A percentile compares a stretch with the other conserved stretches of the same genome.
Evolutionary conservation across 2,329 filamentous ascomycete genomes (phyloP).

Genomic region (Colletotrichum melonis): DNA sequence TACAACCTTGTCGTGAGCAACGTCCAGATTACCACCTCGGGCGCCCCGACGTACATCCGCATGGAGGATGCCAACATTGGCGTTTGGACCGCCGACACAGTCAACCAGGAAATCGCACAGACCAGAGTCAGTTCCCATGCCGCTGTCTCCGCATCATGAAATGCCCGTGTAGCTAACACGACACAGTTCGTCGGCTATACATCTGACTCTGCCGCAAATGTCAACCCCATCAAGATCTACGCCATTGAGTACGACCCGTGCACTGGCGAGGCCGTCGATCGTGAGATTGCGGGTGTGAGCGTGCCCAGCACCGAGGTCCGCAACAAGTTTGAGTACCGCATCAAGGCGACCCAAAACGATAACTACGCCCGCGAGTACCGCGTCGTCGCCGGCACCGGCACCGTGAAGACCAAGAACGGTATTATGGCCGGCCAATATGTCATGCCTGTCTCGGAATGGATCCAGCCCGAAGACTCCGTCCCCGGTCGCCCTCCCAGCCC

Average conservation of each 20-base stretch:
- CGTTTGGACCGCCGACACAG: constrained; percentile 46
- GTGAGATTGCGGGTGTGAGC: constrained; percentile 46
- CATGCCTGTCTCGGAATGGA: constrained; percentile 54
- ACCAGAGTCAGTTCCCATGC: constrained; percentile 33
- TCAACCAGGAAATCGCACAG: constrained; percentile 49
- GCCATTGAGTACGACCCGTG: constrained; percentile 56
- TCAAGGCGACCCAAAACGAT: constrained; percentile 40
- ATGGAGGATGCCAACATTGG: constrained; percentile 55
- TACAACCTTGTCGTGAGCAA: constrained; percentile 50
- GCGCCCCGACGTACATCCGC: constrained; percentile 51
- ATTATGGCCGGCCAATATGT: constrained; percentile 55
- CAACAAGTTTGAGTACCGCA: constrained; percentile 53
- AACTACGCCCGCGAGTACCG: constrained; percentile 55
- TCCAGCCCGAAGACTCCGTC: constrained; percentile 52
- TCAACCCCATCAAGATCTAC: constrained; percentile 46
- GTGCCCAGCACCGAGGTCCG: constrained; percentile 44
- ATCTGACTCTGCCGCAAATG: constrained; percentile 44
- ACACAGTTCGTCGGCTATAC: constrained; percentile 50
- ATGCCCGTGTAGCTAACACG: background rate
- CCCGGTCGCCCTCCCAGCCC: constrained; percentile 47
- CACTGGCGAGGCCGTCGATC: constrained; percentile 50
- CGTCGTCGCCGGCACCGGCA: constrained; percentile 46
- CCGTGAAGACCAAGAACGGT: constrained; percentile 48
- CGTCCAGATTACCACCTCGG: constrained; percentile 50
- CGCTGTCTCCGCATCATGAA: background rate